These are phyloP conservation scores for Quercus wislizeni DNA, from an alignment of 306 rosid species.

Conservation along the genomic window DNA sequence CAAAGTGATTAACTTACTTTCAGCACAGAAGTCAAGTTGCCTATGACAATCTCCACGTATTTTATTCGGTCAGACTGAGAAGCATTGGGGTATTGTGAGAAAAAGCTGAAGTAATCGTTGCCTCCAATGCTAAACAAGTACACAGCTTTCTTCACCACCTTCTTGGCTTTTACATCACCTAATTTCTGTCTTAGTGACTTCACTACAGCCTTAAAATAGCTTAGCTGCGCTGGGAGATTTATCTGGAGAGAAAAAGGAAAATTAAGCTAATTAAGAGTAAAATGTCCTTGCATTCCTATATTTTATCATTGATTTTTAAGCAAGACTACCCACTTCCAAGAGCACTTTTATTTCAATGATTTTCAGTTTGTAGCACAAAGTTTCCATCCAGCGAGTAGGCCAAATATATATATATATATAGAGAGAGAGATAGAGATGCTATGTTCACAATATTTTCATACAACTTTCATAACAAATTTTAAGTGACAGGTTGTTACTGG, in stretches of 20 bases:
- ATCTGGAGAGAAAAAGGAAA: constrained; percentile 23
- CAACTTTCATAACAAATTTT: too few species aligned
- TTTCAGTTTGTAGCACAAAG: neutral
- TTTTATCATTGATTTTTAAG: neutral
- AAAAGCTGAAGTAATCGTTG: constrained; percentile 32
- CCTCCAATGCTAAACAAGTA: constrained; percentile 38
- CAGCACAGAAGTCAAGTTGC: constrained; percentile 27
- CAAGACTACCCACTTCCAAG: neutral
- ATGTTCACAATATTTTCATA: too few species aligned
- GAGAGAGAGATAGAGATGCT: too few species aligned
- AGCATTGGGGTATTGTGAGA: constrained; percentile 13
- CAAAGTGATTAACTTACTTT: constrained; percentile 11
- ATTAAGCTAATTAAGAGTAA: neutral
- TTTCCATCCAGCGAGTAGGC: neutral
- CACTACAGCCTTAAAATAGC: constrained; percentile 26
- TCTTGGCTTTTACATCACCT: constrained; percentile 27
- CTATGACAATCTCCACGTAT: constrained; percentile 27
- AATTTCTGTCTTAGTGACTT: constrained; percentile 17
- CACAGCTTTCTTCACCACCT: constrained; percentile 25
- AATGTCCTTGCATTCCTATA: neutral
- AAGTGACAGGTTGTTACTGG: too few species aligned
- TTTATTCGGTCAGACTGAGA: constrained; percentile 7
- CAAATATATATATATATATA: neutral
- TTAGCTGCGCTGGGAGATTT: constrained; percentile 30
- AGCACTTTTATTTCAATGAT: neutral